phyloP scores from a whole-genome alignment of 257 asterid species.

The Solanum etuberosum region DNA sequence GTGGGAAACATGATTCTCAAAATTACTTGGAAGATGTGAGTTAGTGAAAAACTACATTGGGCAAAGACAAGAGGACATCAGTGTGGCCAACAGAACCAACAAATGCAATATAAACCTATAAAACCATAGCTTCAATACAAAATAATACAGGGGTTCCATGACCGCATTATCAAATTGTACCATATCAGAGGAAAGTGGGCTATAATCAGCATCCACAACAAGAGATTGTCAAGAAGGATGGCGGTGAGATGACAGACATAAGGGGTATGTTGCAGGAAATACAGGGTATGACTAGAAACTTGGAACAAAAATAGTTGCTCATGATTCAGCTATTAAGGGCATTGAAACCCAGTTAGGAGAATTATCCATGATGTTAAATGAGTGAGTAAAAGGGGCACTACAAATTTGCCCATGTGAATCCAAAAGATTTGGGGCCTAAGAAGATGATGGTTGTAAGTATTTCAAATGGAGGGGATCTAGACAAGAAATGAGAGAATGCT shows the following conservation, averaged over 20 bases:
- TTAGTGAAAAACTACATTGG: neutral
- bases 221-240: neutral
- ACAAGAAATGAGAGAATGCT: too few species aligned
- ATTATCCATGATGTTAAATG: neutral
- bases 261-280: neutral
- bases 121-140: neutral
- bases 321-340: neutral
- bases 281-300: neutral
- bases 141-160: neutral
- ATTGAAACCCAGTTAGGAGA: neutral
- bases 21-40: neutral
- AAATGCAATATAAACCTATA: neutral
- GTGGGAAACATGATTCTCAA: neutral
- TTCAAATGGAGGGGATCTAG: neutral
- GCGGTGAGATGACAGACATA: neutral
- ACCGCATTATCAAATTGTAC: neutral
- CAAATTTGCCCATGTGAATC: neutral
- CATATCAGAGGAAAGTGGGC: neutral
- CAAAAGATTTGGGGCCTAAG: neutral
- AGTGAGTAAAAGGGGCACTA: neutral
- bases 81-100: neutral
- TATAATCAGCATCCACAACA: neutral
- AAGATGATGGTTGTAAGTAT: neutral
- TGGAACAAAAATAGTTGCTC: neutral
- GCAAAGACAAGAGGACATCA: neutral